A percentile compares a stretch with the other conserved stretches of the same genome.
Evolutionary conservation across 2,329 filamentous ascomycete species (phyloP).

Genomic region (Venturiaceae sp.): DNA sequence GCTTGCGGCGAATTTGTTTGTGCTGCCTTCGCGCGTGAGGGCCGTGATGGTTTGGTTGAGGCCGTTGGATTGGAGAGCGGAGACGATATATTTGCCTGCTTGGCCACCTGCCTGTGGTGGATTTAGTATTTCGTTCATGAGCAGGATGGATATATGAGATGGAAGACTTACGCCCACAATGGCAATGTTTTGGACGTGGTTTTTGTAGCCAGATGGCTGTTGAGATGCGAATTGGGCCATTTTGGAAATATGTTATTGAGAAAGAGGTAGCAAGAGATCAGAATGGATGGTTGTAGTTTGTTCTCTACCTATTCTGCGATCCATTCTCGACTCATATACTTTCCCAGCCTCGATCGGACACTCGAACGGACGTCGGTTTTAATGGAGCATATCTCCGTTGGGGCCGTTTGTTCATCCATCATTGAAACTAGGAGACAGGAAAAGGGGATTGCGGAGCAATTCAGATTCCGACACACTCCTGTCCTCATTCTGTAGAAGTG

Average conservation of each 20-base stretch:
- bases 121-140: no score
- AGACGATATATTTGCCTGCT: constrained; percentile 25
- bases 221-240: not conserved
- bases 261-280: not conserved
- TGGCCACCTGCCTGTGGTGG: constrained; percentile 23
- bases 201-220: constrained; percentile 2
- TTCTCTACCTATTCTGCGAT: not conserved
- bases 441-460: no score
- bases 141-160: not conserved
- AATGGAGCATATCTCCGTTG: not conserved
- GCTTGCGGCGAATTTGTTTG: constrained; percentile 27
- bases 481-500: no score
- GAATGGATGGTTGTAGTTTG: not conserved
- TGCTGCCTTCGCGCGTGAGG: constrained; percentile 36
- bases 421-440: no score
- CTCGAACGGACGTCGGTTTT: not conserved
- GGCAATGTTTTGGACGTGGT: constrained; percentile 25
- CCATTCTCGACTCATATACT: not conserved
- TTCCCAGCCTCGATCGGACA: not conserved
- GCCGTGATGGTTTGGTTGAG: constrained; percentile 36
- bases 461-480: no score
- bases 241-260: not conserved
- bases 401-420: not conserved
- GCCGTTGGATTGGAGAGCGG: constrained; percentile 32
- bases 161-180: constrained; percentile 24